Evolutionary conservation across 305 asterid genomes (phyloP).

Genomic region (Fraxinus angustifolia): DNA sequence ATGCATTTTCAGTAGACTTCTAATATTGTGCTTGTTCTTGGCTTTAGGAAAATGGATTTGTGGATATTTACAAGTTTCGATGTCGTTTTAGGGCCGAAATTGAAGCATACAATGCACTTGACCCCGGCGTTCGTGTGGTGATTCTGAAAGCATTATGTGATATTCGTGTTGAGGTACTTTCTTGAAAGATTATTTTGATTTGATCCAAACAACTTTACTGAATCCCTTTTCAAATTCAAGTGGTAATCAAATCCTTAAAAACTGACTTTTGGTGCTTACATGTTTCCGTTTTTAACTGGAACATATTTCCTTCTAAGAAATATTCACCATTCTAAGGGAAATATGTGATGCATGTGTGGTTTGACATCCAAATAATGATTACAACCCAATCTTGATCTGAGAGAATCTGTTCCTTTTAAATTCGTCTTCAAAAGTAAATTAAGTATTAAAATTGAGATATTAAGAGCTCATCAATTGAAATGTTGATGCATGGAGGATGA

Average conservation of each 20-base stretch:
- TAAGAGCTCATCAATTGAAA: neutral
- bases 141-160: slow-evolving; percentile 96
- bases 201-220: neutral
- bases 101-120: slow-evolving; percentile 71
- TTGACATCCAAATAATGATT: neutral
- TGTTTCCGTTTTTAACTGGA: neutral
- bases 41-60: slow-evolving; percentile 6
- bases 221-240: slow-evolving; percentile 9
- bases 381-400: neutral
- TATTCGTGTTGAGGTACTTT: slow-evolving; percentile 93
- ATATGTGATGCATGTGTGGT: neutral
- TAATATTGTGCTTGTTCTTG: slow-evolving; percentile 13
- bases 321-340: neutral
- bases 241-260: neutral
- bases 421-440: neutral
- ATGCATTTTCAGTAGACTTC: slow-evolving; percentile 11
- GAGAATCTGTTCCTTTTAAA: neutral
- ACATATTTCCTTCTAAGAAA: neutral
- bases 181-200: neutral
- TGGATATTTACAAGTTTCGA: slow-evolving; percentile 18
- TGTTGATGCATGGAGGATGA: neutral
- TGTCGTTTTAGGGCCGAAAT: slow-evolving; percentile 68
- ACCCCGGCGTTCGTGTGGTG: slow-evolving; percentile 89
- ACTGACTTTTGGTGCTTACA: neutral
- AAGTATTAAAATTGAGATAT: neutral